A percentile compares a stretch with the other conserved stretches of the same genome.
phyloP scores from a whole-genome alignment of 352 stramenopile species.

The Phytophthora pini region DNA sequence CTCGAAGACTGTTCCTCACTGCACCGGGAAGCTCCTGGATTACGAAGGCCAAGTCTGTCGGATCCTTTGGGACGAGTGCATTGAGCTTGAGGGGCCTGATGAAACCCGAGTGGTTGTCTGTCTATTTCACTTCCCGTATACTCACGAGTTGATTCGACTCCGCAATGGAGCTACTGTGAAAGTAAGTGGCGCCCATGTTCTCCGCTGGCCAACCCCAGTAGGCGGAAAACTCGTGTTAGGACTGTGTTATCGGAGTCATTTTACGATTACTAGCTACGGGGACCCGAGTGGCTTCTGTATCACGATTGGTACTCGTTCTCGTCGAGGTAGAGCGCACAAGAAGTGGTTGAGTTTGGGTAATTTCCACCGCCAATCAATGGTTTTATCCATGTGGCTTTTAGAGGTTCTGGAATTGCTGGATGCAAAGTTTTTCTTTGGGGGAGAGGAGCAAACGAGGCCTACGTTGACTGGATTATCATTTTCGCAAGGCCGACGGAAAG shows the following conservation, averaged over 20 bases:
- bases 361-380: conserved; percentile 35
- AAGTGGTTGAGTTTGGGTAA: conserved; percentile 42
- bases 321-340: conserved; percentile 17
- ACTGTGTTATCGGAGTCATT: conserved; percentile 45
- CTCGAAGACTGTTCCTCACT: conserved; percentile 14
- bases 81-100: conserved; percentile 38
- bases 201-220: conserved; percentile 40
- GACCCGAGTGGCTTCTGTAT: conserved; percentile 23
- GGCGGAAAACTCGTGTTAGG: conserved; percentile 41
- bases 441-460: conserved; percentile 6
- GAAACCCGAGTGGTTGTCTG: conserved; percentile 37
- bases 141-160: conserved; percentile 35
- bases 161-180: conserved; percentile 36
- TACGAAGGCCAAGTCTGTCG: conserved; percentile 42
- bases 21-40: conserved; percentile 32
- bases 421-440: conserved; percentile 49
- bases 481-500: conserved; percentile 30
- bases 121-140: conserved; percentile 46
- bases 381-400: conserved; percentile 46
- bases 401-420: conserved; percentile 44
- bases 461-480: conserved; percentile 27
- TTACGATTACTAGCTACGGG: conserved; percentile 28
- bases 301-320: conserved; percentile 10
- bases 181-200: conserved; percentile 37
- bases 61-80: conserved; percentile 52